A percentile compares a stretch with the other conserved stretches of the same genome.
phyloP scores from a whole-genome alignment of 768 basidiomycete genomes.

The Candolleomyces aberdarensis region DNA sequence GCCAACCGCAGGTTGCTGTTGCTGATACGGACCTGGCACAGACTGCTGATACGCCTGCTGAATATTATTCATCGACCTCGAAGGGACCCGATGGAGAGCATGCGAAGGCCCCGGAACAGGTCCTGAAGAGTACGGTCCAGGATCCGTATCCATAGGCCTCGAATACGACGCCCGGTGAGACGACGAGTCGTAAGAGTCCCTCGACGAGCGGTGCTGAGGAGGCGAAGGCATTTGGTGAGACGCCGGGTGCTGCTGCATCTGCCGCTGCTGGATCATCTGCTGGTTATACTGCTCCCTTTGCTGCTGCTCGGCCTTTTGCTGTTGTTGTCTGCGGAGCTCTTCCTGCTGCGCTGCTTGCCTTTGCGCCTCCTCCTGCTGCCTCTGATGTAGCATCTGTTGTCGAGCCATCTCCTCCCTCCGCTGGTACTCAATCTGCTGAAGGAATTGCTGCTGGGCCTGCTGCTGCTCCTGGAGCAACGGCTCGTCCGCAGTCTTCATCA shows the following conservation, averaged over 20 bases:
- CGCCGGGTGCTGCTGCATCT: background rate
- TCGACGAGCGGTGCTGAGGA: background rate
- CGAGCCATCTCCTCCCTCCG: slow-evolving; percentile 13
- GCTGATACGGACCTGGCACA: slow-evolving; percentile 6
- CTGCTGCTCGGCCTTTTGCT: slow-evolving; percentile 15
- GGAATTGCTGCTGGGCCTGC: slow-evolving; percentile 22
- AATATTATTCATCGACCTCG: slow-evolving; percentile 17
- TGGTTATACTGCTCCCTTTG: slow-evolving; percentile 14
- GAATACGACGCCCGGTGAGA: background rate
- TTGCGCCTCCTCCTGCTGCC: slow-evolving; percentile 14
- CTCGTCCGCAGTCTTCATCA: background rate
- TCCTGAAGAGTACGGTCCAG: background rate
- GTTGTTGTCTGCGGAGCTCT: slow-evolving; percentile 16
- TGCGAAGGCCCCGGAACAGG: slow-evolving; percentile 1
- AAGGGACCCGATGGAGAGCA: slow-evolving; percentile 10
- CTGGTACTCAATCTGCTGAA: slow-evolving; percentile 21
- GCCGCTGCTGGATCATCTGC: slow-evolving; percentile 11
- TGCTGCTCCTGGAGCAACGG: slow-evolving; percentile 21
- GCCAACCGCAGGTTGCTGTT: background rate
- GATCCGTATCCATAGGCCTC: background rate
- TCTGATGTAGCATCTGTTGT: slow-evolving; percentile 8
- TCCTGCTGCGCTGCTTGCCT: slow-evolving; percentile 12
- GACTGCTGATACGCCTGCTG: slow-evolving; percentile 21
- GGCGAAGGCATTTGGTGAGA: background rate
- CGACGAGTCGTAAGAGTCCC: background rate